Evolutionary conservation across 345 rosid genomes (phyloP).

Genomic region (Citrus trifoliata): DNA sequence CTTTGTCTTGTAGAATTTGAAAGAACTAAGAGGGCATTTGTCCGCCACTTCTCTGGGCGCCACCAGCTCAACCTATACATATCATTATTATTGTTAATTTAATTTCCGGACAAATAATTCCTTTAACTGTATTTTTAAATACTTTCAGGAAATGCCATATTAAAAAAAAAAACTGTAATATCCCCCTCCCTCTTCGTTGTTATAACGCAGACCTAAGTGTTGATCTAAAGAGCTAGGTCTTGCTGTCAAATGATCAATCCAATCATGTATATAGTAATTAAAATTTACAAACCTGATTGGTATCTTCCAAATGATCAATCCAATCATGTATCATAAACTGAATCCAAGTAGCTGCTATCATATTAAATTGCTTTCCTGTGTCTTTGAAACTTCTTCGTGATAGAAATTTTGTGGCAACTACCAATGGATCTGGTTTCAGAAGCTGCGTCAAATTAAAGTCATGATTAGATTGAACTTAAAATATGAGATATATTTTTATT

Average conservation of each 20-base stretch:
- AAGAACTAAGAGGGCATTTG: slow-evolving; percentile 48
- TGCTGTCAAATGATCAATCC: too few relatives aligned
- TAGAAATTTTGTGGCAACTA: slow-evolving; percentile 53
- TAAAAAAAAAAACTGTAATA: too few relatives aligned
- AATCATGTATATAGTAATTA: too few relatives aligned
- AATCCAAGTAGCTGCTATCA: slow-evolving; percentile 65
- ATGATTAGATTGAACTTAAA: neutral
- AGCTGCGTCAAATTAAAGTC: slow-evolving; percentile 8
- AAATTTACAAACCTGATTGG: slow-evolving; percentile 35
- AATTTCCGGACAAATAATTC: too few relatives aligned
- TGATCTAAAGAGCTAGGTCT: too few relatives aligned
- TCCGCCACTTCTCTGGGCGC: slow-evolving; percentile 48
- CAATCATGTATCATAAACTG: slow-evolving; percentile 76
- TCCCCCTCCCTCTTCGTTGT: too few relatives aligned
- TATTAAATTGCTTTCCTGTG: slow-evolving; percentile 59
- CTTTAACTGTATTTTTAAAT: too few relatives aligned
- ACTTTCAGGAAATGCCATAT: too few relatives aligned
- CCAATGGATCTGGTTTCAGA: slow-evolving; percentile 41
- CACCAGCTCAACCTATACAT: slow-evolving; percentile 39
- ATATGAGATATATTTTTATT: neutral
- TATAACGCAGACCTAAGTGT: too few relatives aligned
- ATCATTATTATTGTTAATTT: neutral
- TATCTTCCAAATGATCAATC: slow-evolving; percentile 63
- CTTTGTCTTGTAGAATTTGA: slow-evolving; percentile 48
- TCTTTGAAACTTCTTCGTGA: slow-evolving; percentile 37